These are phyloP conservation scores for Aspergillus fumigatiaffinis DNA, from an alignment of 2,329 filamentous ascomycete genomes.

Conservation along the genomic window DNA sequence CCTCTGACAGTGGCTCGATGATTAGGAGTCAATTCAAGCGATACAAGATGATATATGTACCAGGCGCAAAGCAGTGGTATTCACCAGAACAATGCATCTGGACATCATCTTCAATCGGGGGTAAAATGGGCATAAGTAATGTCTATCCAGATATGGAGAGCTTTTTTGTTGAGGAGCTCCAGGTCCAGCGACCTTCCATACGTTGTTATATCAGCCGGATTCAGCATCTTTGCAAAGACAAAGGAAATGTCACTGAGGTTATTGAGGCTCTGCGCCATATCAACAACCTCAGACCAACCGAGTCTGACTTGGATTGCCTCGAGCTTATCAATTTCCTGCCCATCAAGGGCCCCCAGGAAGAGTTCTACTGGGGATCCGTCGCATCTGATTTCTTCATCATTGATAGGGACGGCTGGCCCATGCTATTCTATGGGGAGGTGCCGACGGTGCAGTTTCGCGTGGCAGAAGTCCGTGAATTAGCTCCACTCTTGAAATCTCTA, in stretches of 20 bases:
- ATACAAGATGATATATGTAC: not conserved
- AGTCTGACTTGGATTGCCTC: not conserved
- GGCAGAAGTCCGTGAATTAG: not conserved
- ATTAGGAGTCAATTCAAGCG: not conserved
- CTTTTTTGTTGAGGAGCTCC: not conserved
- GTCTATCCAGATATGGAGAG: not conserved
- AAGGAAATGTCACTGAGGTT: not conserved
- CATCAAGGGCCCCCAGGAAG: not conserved
- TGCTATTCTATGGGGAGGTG: not conserved
- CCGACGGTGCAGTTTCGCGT: not conserved
- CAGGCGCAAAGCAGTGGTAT: not conserved
- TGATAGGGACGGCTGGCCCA: conserved; percentile 3
- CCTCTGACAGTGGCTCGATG: too few relatives aligned
- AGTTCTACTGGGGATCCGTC: not conserved
- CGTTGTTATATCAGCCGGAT: not conserved
- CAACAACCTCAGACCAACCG: not conserved
- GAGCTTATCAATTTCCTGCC: not conserved
- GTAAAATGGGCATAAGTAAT: not conserved
- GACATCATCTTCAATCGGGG: not conserved
- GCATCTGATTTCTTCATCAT: conserved; percentile 3
- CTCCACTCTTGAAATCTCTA: not conserved
- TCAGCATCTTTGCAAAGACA: not conserved
- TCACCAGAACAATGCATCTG: not conserved
- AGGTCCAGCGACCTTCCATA: not conserved
- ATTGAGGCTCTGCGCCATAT: not conserved